A percentile compares a stretch with the other conserved stretches of the same genome.
phyloP scores from a whole-genome alignment of 257 asterid species.

The Fraxinus cuspidata region DNA sequence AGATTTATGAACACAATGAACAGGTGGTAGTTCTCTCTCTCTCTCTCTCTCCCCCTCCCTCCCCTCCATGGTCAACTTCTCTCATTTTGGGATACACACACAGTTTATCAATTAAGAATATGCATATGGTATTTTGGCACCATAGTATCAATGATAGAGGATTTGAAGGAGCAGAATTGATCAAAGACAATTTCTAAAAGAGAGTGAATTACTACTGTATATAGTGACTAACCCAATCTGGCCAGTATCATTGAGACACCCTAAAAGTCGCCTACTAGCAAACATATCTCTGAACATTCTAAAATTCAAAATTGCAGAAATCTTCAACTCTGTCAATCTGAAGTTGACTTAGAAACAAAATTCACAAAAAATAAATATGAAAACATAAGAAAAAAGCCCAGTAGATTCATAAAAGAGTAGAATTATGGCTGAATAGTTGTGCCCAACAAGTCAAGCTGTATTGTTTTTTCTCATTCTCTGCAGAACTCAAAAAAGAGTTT shows the following conservation, averaged over 20 bases:
- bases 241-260: background rate
- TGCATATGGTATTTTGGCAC: background rate
- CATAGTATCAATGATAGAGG: background rate
- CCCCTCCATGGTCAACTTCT: constrained; percentile 15
- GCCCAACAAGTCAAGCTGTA: background rate
- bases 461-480: background rate
- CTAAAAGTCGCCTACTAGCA: background rate
- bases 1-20: constrained; percentile 69
- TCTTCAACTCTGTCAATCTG: background rate
- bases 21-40: constrained; percentile 53
- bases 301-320: background rate
- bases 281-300: background rate
- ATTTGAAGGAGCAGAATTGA: background rate
- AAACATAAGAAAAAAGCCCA: background rate
- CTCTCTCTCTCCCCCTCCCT: background rate
- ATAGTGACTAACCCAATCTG: background rate
- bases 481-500: background rate
- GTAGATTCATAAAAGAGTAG: background rate
- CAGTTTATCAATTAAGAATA: background rate
- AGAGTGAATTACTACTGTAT: background rate
- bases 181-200: background rate
- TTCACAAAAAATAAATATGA: background rate
- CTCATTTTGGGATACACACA: background rate
- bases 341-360: background rate
- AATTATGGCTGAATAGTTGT: background rate